Conservation (phyloP, 164 flowering plant species). For the Pachysandra terminalis region DNA sequence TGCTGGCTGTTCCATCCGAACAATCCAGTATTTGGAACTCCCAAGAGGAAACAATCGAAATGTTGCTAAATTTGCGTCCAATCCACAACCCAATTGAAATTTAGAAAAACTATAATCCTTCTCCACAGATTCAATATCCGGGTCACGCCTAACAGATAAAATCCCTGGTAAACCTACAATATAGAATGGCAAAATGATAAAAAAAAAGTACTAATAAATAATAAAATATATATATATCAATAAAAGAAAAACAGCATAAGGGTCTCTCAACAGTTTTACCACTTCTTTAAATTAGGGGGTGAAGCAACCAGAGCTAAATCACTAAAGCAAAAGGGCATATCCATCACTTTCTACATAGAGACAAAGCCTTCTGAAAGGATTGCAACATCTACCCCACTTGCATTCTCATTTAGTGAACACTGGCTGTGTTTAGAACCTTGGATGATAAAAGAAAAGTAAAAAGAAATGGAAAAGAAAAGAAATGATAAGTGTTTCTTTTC, state of each 20-base stretch:
- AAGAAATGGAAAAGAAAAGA: no score
- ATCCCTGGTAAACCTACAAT: conserved; percentile 65
- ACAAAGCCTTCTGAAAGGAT: not conserved
- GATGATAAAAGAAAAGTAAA: no score
- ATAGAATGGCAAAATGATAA: no score
- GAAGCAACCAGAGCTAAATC: not conserved
- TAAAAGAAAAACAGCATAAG: not conserved
- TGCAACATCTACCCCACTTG: not conserved
- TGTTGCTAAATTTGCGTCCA: conserved; percentile 16
- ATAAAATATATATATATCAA: not conserved
- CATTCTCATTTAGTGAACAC: not conserved
- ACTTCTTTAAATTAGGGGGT: no score
- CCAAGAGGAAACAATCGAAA: conserved; percentile 38
- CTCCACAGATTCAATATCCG: conserved; percentile 30
- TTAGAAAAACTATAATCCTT: conserved; percentile 46
- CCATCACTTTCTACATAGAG: no score
- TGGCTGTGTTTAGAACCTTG: no score
- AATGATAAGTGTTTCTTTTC: no score
- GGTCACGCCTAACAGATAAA: conserved; percentile 60
- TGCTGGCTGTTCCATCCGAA: conserved; percentile 61
- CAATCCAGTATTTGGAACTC: conserved; percentile 70
- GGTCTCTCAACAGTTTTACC: no score
- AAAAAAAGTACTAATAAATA: not conserved
- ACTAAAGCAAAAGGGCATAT: not conserved
- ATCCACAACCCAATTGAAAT: conserved; percentile 13